Base-by-base conservation (phyloP, 2,329 filamentous ascomycete species). In the Arthroderma sp. region DNA sequence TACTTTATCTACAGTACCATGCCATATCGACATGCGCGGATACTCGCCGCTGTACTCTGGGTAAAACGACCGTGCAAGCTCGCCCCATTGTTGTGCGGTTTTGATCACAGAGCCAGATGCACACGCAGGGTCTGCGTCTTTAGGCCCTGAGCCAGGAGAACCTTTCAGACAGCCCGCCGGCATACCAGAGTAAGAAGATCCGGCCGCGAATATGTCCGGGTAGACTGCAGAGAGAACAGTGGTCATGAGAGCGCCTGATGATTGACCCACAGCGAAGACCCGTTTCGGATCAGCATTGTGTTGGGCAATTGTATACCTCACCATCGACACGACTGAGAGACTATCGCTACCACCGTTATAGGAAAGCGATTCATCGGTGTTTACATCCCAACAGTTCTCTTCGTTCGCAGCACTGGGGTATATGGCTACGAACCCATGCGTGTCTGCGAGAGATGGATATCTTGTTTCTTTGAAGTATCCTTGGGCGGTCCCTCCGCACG, bases 251-350 rank as follows among this genome's bases (percentile, higher is more conserved):
- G 66, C 73, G 31, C 72, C 72, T 0, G 71, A 74, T 31, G 66
- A 70, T 31, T 66, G 61, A 9, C 77, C 76, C 0, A 71, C 75
- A 1, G 72, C 72, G 48, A 71, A 79, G 1, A 79, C 72, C 44
- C 66, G 66, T 48, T 54, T 62, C 29, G 66, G 53, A 53, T 80
- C 71, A 28, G 65, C 74, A 1, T 63, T 62, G 59, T 78, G 77
- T 54, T 66, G 66, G 6, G 56, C 50, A n/a, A 78, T 57, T 3
- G 72, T 65, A 52, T 75, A 78, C 34, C 59, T 64, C 39, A 78
- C 74, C 75, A 80, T 79, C 54, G 73, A 76, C 27, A 70, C 72
- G 46, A 80, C 75, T 0, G 68, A 66, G 36, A 71, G 69, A 40
- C 68, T 73, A 56, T 80, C 72, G 2, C 73, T 73, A 22, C 75